Evolutionary conservation across 2,329 filamentous ascomycete genomes (phyloP).

Genomic region (Madurella fahalii): DNA sequence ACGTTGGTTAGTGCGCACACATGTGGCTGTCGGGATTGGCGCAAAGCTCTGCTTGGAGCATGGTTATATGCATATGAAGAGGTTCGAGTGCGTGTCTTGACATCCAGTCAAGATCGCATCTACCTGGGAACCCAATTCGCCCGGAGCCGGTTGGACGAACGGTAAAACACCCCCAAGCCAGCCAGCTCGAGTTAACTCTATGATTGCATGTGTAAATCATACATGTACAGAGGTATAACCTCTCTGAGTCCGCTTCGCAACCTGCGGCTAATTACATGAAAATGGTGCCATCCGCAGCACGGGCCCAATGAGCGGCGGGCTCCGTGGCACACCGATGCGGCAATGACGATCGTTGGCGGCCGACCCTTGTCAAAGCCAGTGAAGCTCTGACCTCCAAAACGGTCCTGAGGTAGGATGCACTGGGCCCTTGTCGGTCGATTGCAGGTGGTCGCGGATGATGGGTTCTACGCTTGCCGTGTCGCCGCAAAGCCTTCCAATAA

Average conservation of each 20-base stretch:
- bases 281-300: neutral
- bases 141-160: no score
- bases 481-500: neutral
- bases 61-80: neutral
- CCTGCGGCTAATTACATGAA: slow-evolving; percentile 4
- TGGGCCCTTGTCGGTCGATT: no score
- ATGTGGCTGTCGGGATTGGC: neutral
- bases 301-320: slow-evolving; percentile 16
- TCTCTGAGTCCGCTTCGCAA: no score
- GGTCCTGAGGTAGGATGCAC: neutral
- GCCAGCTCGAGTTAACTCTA: neutral
- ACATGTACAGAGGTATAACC: no score
- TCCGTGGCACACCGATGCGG: slow-evolving; percentile 10
- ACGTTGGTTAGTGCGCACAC: no score
- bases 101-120: no score
- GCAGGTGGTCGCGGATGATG: neutral
- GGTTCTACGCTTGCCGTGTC: neutral
- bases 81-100: no score
- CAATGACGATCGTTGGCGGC: slow-evolving; percentile 18
- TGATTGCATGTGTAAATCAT: neutral
- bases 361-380: slow-evolving; percentile 1
- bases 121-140: no score
- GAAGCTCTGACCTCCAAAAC: slow-evolving; percentile 18
- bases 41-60: no score
- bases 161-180: no score